These are phyloP conservation scores for Diaporthe vexans DNA, from an alignment of 2,329 filamentous ascomycete species.

Conservation along the genomic window DNA sequence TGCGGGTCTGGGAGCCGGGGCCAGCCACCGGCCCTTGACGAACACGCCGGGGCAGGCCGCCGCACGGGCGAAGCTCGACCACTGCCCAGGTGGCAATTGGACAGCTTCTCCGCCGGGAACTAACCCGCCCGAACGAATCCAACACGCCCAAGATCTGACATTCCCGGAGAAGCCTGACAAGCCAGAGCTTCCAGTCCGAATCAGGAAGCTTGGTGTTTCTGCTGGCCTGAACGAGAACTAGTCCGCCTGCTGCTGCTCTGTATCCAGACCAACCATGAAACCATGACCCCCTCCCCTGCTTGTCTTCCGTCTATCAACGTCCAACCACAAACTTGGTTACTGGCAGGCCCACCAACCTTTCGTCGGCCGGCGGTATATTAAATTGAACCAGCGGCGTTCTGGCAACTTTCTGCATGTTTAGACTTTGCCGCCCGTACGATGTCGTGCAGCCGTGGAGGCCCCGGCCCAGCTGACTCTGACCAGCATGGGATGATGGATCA, in stretches of 20 bases:
- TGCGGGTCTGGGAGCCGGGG: constrained; percentile 26
- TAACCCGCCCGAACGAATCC: constrained; percentile 32
- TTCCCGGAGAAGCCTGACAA: constrained; percentile 20
- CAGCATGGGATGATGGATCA: constrained; percentile 27
- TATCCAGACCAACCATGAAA: constrained; percentile 28
- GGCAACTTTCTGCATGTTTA: constrained; percentile 1
- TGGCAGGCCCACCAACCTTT: constrained; percentile 21
- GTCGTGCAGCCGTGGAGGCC: constrained; percentile 38
- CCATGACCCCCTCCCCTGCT: background rate
- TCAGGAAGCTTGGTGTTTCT: constrained; percentile 30
- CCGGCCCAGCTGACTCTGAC: constrained; percentile 21
- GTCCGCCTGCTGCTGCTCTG: background rate
- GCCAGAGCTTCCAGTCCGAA: constrained; percentile 25
- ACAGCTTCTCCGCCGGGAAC: constrained; percentile 14
- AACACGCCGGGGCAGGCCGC: constrained; percentile 13
- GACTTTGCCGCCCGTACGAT: constrained; percentile 36
- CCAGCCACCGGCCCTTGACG: constrained; percentile 16
- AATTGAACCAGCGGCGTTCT: constrained; percentile 10
- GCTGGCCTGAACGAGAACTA: constrained; percentile 32
- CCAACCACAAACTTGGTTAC: background rate
- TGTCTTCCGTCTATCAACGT: constrained; percentile 17
- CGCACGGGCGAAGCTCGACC: constrained; percentile 9
- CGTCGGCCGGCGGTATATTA: constrained; percentile 29
- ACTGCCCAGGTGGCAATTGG: constrained; percentile 17
- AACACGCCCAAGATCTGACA: constrained; percentile 28